Conservation (phyloP, 2,329 filamentous ascomycete genomes). For the Ophiostoma sp. region DNA sequence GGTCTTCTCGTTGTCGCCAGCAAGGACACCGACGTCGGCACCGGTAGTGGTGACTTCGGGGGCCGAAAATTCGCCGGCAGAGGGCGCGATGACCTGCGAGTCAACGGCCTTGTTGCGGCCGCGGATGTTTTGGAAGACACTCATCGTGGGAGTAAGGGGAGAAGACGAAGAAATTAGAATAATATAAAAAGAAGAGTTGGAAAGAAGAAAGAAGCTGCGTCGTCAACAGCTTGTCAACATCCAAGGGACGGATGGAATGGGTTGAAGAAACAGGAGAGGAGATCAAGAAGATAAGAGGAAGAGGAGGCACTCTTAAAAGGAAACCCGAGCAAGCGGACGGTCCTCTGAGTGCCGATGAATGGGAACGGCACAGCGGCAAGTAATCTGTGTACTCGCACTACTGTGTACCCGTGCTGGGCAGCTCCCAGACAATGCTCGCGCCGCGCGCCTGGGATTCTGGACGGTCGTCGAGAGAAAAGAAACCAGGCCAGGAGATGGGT, state of each 20-base stretch:
- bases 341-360: background rate
- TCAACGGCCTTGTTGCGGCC: conserved; percentile 19
- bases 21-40: background rate
- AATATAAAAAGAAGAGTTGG: background rate
- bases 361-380: background rate
- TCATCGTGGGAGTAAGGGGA: conserved; percentile 14
- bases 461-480: no score
- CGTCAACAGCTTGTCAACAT: conserved; percentile 6
- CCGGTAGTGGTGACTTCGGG: background rate
- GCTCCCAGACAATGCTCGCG: no score
- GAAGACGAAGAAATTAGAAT: background rate
- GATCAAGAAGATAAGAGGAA: background rate
- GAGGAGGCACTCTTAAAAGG: background rate
- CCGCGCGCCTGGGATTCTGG: no score
- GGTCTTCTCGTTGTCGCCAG: background rate
- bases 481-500: background rate
- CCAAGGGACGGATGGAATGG: background rate
- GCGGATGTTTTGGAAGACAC: conserved; percentile 22
- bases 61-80: background rate
- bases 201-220: background rate
- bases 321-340: background rate
- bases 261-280: background rate
- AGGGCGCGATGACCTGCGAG: conserved; percentile 1
- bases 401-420: no score
- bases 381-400: no score